These are phyloP conservation scores for Xylaria arbuscula DNA, from an alignment of 2,329 filamentous ascomycete genomes.

Conservation along the genomic window DNA sequence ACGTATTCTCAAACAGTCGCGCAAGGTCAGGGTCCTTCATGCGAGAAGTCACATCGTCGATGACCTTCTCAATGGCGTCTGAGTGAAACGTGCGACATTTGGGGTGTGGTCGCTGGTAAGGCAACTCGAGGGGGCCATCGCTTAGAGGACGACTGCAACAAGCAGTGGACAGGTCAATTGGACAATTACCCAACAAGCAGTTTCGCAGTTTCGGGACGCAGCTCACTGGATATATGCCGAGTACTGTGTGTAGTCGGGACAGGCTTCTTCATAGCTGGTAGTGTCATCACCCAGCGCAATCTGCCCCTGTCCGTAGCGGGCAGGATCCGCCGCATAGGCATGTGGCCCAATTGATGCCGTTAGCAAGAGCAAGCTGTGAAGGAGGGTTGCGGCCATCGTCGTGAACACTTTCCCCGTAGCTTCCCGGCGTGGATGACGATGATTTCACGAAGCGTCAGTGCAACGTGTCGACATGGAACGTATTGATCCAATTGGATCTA, in stretches of 20 bases:
- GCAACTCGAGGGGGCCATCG: conserved; percentile 79
- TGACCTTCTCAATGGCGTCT: conserved; percentile 86
- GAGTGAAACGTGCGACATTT: conserved; percentile 92
- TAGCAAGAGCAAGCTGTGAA: conserved; percentile 33
- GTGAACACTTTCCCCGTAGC: conserved; percentile 1
- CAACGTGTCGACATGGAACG: conserved; percentile 12
- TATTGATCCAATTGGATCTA: conserved; percentile 5
- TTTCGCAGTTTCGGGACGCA: background rate
- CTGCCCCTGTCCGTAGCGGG: conserved; percentile 48
- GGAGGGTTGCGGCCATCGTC: conserved; percentile 20
- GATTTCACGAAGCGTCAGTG: conserved; percentile 5
- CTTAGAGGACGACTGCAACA: conserved; percentile 77
- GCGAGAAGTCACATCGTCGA: conserved; percentile 80
- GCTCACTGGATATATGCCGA: conserved; percentile 68
- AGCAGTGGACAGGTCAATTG: conserved; percentile 37
- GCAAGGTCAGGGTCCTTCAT: conserved; percentile 90
- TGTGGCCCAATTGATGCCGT: conserved; percentile 34
- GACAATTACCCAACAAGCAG: background rate
- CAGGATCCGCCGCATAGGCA: conserved; percentile 33
- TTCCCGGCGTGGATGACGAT: background rate
- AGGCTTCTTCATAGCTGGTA: conserved; percentile 58
- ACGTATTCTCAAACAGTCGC: conserved; percentile 93
- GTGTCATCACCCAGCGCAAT: conserved; percentile 50
- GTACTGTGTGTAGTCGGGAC: conserved; percentile 73
- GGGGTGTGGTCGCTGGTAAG: conserved; percentile 84